Percentiles rank a stretch among this genome's conserved stretches.
phyloP scores from a whole-genome alignment of 345 rosid genomes.

The Nephelium lappaceum region DNA sequence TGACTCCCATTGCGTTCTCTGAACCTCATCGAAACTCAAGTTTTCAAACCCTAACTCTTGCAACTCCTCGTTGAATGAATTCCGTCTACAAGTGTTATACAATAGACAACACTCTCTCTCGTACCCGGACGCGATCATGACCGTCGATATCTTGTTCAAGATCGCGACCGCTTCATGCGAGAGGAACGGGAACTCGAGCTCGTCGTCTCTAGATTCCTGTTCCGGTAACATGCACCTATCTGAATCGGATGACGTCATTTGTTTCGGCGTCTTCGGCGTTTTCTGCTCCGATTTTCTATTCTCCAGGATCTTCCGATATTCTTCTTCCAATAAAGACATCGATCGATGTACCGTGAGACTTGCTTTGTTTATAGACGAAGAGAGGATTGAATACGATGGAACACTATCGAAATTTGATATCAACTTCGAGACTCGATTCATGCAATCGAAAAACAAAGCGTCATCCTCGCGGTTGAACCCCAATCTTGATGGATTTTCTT shows the following conservation, averaged over 20 bases:
- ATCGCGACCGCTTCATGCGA: slow-evolving; percentile 41
- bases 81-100: slow-evolving; percentile 51
- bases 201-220: slow-evolving; percentile 25
- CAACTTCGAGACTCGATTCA: slow-evolving; percentile 44
- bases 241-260: slow-evolving; percentile 18
- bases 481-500: slow-evolving; percentile 24
- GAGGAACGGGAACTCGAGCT: slow-evolving; percentile 52
- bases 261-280: slow-evolving; percentile 35
- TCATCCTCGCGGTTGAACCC: slow-evolving; percentile 48
- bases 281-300: slow-evolving; percentile 29
- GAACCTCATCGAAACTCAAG: slow-evolving; percentile 70
- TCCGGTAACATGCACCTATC: slow-evolving; percentile 28
- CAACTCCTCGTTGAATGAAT: slow-evolving; percentile 53
- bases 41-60: slow-evolving; percentile 55
- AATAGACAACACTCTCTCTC: slow-evolving; percentile 66
- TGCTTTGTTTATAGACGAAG: slow-evolving; percentile 43
- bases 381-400: slow-evolving; percentile 18
- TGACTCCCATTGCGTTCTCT: slow-evolving; percentile 69
- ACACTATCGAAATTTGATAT: slow-evolving; percentile 34
- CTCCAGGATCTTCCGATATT: slow-evolving; percentile 61
- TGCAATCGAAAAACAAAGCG: slow-evolving; percentile 37
- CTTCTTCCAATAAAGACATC: slow-evolving; percentile 64
- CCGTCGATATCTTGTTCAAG: slow-evolving; percentile 54
- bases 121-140: slow-evolving; percentile 71
- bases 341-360: slow-evolving; percentile 57